These are phyloP conservation scores for Boletellus deceptivus DNA, from an alignment of 1,284 basidiomycete genomes.

Conservation along the genomic window DNA sequence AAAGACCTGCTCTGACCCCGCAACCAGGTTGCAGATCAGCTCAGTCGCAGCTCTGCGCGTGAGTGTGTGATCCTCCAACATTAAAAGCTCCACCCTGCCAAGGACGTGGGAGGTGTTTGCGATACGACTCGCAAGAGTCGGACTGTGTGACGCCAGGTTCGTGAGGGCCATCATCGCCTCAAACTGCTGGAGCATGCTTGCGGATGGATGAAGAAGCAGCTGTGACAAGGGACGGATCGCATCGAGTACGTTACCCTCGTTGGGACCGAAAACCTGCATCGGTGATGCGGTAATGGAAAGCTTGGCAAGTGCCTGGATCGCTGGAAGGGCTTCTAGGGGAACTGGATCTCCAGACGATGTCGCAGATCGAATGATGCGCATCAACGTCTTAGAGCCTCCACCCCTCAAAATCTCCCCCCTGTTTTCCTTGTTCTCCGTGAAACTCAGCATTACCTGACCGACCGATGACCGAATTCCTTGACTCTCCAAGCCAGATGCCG, in stretches of 20 bases:
- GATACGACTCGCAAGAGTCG: constrained; percentile 64
- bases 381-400: constrained; percentile 73
- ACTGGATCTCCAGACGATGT: constrained; percentile 28
- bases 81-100: constrained; percentile 71
- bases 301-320: constrained; percentile 90
- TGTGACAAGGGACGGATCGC: constrained; percentile 75
- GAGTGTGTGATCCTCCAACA: constrained; percentile 82
- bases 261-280: constrained; percentile 84
- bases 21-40: constrained; percentile 90
- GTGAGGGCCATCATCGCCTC: constrained; percentile 95
- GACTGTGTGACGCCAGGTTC: constrained; percentile 83
- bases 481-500: constrained; percentile 56
- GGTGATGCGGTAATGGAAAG: constrained; percentile 91
- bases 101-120: constrained; percentile 61
- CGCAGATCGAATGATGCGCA: constrained; percentile 55
- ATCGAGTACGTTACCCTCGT: constrained; percentile 74
- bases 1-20: constrained; percentile 73
- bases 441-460: constrained; percentile 61
- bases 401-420: constrained; percentile 80
- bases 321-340: constrained; percentile 41
- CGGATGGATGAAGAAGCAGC: constrained; percentile 65
- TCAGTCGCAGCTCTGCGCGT: constrained; percentile 87
- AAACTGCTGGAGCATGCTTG: constrained; percentile 81
- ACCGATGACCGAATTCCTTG: constrained; percentile 49
- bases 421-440: constrained; percentile 75